Percentiles rank a stretch among this genome's conserved stretches.
phyloP scores from a whole-genome alignment of 805 yeast genomes.

The Ogataea kodamae region DNA sequence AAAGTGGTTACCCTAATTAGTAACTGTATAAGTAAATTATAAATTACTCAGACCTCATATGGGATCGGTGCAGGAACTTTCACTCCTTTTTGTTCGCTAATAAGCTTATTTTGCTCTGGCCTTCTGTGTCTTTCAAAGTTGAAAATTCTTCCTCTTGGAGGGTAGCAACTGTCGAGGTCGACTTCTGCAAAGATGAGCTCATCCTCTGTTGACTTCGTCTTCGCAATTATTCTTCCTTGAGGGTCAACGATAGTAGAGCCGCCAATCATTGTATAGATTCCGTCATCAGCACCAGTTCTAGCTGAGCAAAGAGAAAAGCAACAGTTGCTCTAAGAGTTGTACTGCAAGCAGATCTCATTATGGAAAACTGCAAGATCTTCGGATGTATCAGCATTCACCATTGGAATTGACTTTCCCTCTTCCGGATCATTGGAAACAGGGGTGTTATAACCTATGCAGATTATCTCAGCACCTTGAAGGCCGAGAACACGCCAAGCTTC shows the following conservation, averaged over 20 bases:
- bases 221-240: slow-evolving; percentile 34
- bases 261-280: slow-evolving; percentile 34
- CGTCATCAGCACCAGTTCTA: slow-evolving; percentile 34
- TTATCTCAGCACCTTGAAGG: slow-evolving; percentile 37
- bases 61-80: slow-evolving; percentile 11
- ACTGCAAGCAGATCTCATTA: slow-evolving; percentile 32
- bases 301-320: slow-evolving; percentile 35
- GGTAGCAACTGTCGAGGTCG: slow-evolving; percentile 34
- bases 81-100: slow-evolving; percentile 30
- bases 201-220: slow-evolving; percentile 36
- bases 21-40: slow-evolving; percentile 10
- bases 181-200: slow-evolving; percentile 34
- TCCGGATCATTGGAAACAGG: slow-evolving; percentile 34
- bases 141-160: slow-evolving; percentile 34
- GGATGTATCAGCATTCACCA: slow-evolving; percentile 24
- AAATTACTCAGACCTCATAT: slow-evolving; percentile 6
- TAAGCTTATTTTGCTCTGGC: slow-evolving; percentile 32
- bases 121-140: slow-evolving; percentile 37
- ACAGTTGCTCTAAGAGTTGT: slow-evolving; percentile 35
- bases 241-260: slow-evolving; percentile 38
- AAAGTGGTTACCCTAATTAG: slow-evolving; percentile 34
- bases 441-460: slow-evolving; percentile 36
- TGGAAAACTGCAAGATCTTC: slow-evolving; percentile 32
- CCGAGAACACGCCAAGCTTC: slow-evolving; percentile 39
- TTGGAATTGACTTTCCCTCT: slow-evolving; percentile 21